Base-by-base conservation (phyloP, 2,329 filamentous ascomycete species). In the Penicillium decumbens region DNA sequence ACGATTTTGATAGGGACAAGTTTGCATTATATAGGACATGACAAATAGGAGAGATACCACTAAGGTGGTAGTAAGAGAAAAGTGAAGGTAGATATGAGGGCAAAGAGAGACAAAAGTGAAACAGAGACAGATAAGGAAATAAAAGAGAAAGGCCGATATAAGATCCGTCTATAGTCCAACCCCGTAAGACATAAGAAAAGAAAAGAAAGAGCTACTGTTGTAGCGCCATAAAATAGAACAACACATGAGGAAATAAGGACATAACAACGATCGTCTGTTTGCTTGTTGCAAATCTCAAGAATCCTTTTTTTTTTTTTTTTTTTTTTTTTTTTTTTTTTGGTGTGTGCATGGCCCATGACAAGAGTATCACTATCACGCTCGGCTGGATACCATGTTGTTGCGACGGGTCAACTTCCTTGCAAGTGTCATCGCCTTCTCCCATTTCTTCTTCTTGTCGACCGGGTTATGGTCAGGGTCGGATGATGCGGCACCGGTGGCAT, bases 381-480 rank as follows among this genome's bases (percentile, higher is more conserved):
- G 49, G 30, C 50, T 53, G n/a, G 59, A 55, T 10, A 64, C 51
- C 9, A 59, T 45, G n/a, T 37, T 56, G 37, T 61, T 59, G 25
- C 63, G 56, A 10, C 57, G 61, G 9, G 61, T 63, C 20, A 68
- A 38, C 33, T 58, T 65, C 42, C 58, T 60, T 0, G 65, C 66
- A 24, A 69, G 50, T 5, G 54, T 60, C 49, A 63, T 55, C 0
- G 65, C 66, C 38, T 60, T 67, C 27, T 55, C 58, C 52, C 62
- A 63, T 3, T 51, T 61, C 13, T 59, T 60, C 43, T 61, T 65
- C 43, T 61, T 57, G 29, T 60, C 57, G 2, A 42, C 43, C 5
- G 45, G 48, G 6, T 45, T 48, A 3, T 8, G 43, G 3, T 30
- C 25, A 15, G 42, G 47, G 35, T 57, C 54, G 9, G 56, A 47